Conservation (phyloP, 306 rosid species). For the Rubus parviflorus region DNA sequence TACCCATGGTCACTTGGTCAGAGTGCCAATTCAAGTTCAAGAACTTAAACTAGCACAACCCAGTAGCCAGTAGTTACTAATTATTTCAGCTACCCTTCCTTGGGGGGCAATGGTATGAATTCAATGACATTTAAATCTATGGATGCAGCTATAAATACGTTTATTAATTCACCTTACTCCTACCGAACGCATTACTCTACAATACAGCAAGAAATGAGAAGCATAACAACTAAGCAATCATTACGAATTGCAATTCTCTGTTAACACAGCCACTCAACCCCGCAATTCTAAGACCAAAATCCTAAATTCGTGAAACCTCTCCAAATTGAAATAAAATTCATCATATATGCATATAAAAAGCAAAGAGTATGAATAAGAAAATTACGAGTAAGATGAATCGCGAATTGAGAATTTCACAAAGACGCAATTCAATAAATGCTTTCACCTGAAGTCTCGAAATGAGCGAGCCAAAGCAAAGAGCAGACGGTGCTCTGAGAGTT, state of each 20-base stretch:
- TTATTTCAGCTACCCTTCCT: neutral
- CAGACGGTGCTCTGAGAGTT: neutral
- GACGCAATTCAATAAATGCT: neutral
- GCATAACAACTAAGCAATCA: neutral
- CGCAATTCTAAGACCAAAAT: neutral
- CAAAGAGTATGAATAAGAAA: neutral
- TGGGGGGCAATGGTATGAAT: neutral
- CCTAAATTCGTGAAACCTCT: neutral
- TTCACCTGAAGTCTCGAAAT: slow-evolving; percentile 8
- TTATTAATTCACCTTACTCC: neutral
- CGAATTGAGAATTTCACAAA: neutral
- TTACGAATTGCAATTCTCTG: neutral
- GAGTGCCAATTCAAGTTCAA: neutral
- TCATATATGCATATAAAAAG: neutral
- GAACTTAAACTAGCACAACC: neutral
- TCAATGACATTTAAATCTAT: neutral
- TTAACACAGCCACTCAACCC: neutral
- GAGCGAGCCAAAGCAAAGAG: neutral
- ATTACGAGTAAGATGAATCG: neutral
- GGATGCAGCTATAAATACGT: neutral
- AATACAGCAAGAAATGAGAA: neutral
- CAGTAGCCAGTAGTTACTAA: neutral
- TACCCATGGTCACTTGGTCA: neutral
- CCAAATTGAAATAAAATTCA: neutral
- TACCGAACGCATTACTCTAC: too few relatives aligned